Base-by-base conservation (phyloP, 495 filamentous ascomycete species). In the Endocarpon pusillum region DNA sequence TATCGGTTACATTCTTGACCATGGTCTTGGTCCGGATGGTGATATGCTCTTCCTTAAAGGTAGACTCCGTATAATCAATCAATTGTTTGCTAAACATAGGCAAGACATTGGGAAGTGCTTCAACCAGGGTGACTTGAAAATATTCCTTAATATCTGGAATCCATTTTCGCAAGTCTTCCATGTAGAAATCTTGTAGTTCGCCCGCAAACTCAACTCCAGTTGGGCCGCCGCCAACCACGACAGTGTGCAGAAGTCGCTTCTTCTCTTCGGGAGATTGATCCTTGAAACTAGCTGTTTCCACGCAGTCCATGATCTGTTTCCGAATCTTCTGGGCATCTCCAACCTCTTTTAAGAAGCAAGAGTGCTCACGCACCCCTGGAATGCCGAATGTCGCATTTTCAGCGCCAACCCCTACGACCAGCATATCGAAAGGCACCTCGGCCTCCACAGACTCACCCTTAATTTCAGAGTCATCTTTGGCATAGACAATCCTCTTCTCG, bases 311-410 rank as follows among this genome's bases (percentile, higher is more conserved):
- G 64, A 99, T 91, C 55, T 81, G 81, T 64, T 83, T 94, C 47
- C 89, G 83, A 49, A 99, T 96, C 43, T 73, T 68, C 55, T 96
- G 87, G 21, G 89, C 87, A 54, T 99, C 89, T 38, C 65, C 71
- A 42, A 99, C 91, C 60, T 99, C 89, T 69, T 96, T 96, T 48
- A 99, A 61, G 71, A 99, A 99, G 68, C 84, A 93, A 41, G 80
- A 84, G 66, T 99, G 54, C 58, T 99, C 87, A 40, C 75, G 75
- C 32, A 99, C 89, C 55, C 89, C 89, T 19, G 79, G 80, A 48
- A 99, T 96, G 47, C 87, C 89, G 46, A 99, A 99, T 30, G 89
- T 99, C 18, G 91, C 91, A 56, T 93, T 99, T 64, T 96, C 89
- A 41, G 91, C 89, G 42, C 89, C 89, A 31, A 96, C 91, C 47